Percentiles rank a stretch among this genome's conserved stretches.
Evolutionary conservation across 169 alveolate genomes (phyloP).

Genomic region (Amoebophrya sp.): DNA sequence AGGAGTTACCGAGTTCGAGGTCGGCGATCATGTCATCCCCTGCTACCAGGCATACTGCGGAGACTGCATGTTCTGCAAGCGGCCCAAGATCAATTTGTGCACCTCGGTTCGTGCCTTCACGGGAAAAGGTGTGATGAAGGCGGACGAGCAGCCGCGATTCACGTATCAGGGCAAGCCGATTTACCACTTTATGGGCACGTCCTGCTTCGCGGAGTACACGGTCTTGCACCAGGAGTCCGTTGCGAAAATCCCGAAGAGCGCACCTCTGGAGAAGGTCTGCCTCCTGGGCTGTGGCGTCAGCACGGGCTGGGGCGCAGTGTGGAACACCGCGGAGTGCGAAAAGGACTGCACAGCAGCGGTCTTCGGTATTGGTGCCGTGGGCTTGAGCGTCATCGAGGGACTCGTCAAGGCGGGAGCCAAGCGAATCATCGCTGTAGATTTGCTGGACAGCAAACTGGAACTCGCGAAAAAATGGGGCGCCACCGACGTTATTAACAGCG

Average conservation of each 20-base stretch:
- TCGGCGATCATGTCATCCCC: constrained; percentile 76
- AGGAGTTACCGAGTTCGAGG: constrained; percentile 66
- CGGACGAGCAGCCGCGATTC: constrained; percentile 68
- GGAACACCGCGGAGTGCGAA: constrained; percentile 65
- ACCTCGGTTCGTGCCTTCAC: constrained; percentile 58
- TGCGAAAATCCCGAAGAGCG: constrained; percentile 66
- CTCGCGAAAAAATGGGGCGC: constrained; percentile 63
- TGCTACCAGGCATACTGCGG: constrained; percentile 53
- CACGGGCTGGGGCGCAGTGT: constrained; percentile 80
- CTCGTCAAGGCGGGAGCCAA: constrained; percentile 56
- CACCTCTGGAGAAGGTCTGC: constrained; percentile 61
- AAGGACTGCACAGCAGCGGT: constrained; percentile 67
- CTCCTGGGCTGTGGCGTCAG: constrained; percentile 79
- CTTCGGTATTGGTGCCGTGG: constrained; percentile 80
- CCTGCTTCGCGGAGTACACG: constrained; percentile 72
- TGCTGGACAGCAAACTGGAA: constrained; percentile 56
- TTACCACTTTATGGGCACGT: constrained; percentile 74
- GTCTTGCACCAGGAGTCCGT: constrained; percentile 73
- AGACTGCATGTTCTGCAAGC: constrained; percentile 56
- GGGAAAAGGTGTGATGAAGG: constrained; percentile 74
- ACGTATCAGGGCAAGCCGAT: constrained; percentile 61
- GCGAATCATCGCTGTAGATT: constrained; percentile 57
- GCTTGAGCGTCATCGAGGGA: constrained; percentile 74
- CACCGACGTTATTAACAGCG: constrained; percentile 53
- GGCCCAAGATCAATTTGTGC: constrained; percentile 60